These are phyloP conservation scores for Tetrastigma voinierianum DNA, from an alignment of 164 flowering plant species.

Conservation along the genomic window DNA sequence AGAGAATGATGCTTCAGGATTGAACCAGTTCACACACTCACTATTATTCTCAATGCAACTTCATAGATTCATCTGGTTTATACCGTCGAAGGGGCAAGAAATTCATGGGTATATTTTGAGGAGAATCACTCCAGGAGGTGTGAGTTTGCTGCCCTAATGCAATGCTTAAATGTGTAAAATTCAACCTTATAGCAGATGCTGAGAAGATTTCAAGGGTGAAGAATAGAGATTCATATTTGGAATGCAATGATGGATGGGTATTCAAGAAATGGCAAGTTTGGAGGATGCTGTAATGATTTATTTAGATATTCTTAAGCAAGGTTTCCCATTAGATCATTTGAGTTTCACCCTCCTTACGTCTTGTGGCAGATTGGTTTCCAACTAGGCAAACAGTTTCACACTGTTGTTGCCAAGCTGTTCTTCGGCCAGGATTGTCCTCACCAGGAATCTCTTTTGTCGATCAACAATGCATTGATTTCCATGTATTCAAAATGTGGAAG, in stretches of 20 bases:
- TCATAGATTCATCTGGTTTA: constrained; percentile 12
- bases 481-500: constrained; percentile 43
- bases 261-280: constrained; percentile 22
- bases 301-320: constrained; percentile 19
- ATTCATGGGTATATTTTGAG: constrained; percentile 34
- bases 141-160: constrained; percentile 22
- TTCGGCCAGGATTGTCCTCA: neutral
- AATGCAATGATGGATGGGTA: constrained; percentile 40
- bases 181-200: constrained; percentile 15
- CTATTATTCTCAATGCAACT: constrained; percentile 24
- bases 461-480: constrained; percentile 32
- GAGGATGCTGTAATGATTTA: constrained; percentile 19
- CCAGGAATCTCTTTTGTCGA: constrained; percentile 11
- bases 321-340: constrained; percentile 22
- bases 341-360: constrained; percentile 28
- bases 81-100: constrained; percentile 17
- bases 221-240: constrained; percentile 31
- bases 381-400: constrained; percentile 33
- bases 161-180: constrained; percentile 28
- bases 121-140: constrained; percentile 1
- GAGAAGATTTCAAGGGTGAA: constrained; percentile 23
- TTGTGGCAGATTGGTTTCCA: constrained; percentile 27
- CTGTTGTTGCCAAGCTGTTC: constrained; percentile 16
- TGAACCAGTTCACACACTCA: constrained; percentile 29
- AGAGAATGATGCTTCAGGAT: constrained; percentile 20